phyloP scores from a whole-genome alignment of 2,329 filamentous ascomycete genomes.

The Gliomastix tumulicola region DNA sequence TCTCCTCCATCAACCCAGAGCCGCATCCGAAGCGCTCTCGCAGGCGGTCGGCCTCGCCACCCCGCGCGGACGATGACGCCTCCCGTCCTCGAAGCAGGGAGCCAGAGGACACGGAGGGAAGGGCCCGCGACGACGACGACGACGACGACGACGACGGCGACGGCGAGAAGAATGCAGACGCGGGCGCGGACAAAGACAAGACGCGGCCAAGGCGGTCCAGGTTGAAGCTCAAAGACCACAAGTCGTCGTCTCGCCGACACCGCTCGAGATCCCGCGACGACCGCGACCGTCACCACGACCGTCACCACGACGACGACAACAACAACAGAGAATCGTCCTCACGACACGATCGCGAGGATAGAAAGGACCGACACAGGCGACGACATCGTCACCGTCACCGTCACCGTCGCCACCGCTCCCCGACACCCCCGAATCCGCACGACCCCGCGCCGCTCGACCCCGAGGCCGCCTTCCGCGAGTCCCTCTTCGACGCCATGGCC shows the following conservation, averaged over 20 bases:
- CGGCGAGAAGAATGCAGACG: background rate
- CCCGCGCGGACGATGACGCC: background rate
- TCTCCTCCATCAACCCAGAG: slow-evolving; percentile 38
- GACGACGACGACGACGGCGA: slow-evolving; percentile 2
- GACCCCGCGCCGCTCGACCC: slow-evolving; percentile 49
- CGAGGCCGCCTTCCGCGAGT: slow-evolving; percentile 79
- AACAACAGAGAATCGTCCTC: slow-evolving; percentile 2
- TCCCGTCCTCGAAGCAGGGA: too few relatives aligned
- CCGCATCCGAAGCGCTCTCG: slow-evolving; percentile 1
- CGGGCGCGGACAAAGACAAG: too few relatives aligned
- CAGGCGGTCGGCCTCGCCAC: slow-evolving; percentile 2
- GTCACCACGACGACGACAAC: slow-evolving; percentile 14
- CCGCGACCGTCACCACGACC: slow-evolving; percentile 9
- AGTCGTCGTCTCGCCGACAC: slow-evolving; percentile 12
- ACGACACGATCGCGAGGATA: slow-evolving; percentile 13
- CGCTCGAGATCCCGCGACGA: slow-evolving; percentile 7
- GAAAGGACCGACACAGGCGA: slow-evolving; percentile 15
- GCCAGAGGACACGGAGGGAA: slow-evolving; percentile 1
- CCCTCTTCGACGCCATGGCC: slow-evolving; percentile 91
- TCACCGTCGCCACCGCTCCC: slow-evolving; percentile 25
- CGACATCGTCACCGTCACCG: slow-evolving; percentile 20
- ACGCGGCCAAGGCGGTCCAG: slow-evolving; percentile 20
- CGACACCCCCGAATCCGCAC: slow-evolving; percentile 39
- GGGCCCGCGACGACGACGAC: slow-evolving; percentile 5
- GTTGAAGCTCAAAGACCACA: slow-evolving; percentile 24